Evolutionary conservation across 441 rosid genomes (phyloP).

Genomic region (Euphorbia schlechtendalii): DNA sequence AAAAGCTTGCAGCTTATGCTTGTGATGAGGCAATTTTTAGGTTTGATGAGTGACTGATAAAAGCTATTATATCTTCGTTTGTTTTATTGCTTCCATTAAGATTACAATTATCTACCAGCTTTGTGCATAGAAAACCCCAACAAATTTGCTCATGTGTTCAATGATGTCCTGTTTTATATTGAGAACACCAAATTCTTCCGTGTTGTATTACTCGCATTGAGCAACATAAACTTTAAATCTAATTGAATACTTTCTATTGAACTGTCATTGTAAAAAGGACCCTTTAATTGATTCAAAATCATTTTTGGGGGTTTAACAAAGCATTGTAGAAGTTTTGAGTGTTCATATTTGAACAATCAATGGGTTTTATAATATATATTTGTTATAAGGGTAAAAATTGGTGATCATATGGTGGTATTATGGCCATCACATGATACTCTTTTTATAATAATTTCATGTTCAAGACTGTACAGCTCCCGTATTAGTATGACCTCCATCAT

Average conservation of each 20-base stretch:
- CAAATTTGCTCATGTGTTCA: background rate
- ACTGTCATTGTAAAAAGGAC: background rate
- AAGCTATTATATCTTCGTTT: background rate
- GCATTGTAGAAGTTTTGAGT: background rate
- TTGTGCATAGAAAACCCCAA: background rate
- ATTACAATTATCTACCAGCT: background rate
- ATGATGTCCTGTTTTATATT: background rate
- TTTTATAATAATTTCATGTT: background rate
- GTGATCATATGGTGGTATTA: background rate
- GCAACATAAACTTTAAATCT: background rate
- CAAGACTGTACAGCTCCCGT: background rate
- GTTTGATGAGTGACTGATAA: background rate
- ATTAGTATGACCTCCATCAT: background rate
- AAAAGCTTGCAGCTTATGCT: background rate
- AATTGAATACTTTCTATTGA: background rate
- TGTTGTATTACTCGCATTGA: background rate
- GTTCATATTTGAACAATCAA: background rate
- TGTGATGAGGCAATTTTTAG: background rate
- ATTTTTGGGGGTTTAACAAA: background rate
- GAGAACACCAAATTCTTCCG: background rate
- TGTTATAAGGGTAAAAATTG: background rate
- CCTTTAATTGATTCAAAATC: background rate
- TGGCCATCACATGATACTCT: background rate
- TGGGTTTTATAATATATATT: background rate
- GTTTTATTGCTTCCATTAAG: background rate